Evolutionary conservation across 768 basidiomycete species (phyloP).

Genomic region (Russula earlei): DNA sequence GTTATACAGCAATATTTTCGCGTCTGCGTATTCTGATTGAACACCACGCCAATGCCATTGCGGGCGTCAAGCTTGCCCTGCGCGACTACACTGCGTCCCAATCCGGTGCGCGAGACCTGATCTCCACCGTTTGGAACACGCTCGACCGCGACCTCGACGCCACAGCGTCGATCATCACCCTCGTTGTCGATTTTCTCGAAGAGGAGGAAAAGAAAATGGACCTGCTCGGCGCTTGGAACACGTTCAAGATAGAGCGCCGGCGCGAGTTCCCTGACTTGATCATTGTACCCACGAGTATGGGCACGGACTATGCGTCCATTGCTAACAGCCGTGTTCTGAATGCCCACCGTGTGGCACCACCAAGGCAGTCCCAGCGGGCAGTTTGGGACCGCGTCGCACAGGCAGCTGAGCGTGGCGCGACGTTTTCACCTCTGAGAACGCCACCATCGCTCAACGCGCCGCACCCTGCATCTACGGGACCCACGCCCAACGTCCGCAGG

Average conservation of each 20-base stretch:
- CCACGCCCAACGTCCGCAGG: slow-evolving; percentile 30
- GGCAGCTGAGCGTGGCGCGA: slow-evolving; percentile 48
- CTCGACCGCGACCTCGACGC: slow-evolving; percentile 59
- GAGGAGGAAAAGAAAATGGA: slow-evolving; percentile 79
- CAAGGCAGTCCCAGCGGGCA: slow-evolving; percentile 49
- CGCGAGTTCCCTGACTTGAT: slow-evolving; percentile 73
- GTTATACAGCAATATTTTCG: slow-evolving; percentile 53
- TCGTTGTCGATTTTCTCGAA: slow-evolving; percentile 67
- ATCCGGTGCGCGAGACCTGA: slow-evolving; percentile 71
- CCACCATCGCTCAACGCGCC: slow-evolving; percentile 27
- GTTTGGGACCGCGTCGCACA: slow-evolving; percentile 84
- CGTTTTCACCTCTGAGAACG: slow-evolving; percentile 22
- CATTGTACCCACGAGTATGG: slow-evolving; percentile 40
- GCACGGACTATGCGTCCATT: slow-evolving; percentile 68
- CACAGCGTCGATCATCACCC: slow-evolving; percentile 63
- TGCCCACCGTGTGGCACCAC: slow-evolving; percentile 40
- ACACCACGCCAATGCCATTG: slow-evolving; percentile 47
- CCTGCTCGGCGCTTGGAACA: slow-evolving; percentile 69
- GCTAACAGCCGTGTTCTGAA: slow-evolving; percentile 76
- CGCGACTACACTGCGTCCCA: slow-evolving; percentile 74
- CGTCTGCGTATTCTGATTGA: slow-evolving; percentile 52
- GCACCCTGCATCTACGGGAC: slow-evolving; percentile 14
- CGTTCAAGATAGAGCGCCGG: slow-evolving; percentile 81
- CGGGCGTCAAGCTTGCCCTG: slow-evolving; percentile 64
- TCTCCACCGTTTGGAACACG: slow-evolving; percentile 82